Base-by-base conservation (phyloP, 2,329 filamentous ascomycete genomes). In the Aureobasidium sp. region DNA sequence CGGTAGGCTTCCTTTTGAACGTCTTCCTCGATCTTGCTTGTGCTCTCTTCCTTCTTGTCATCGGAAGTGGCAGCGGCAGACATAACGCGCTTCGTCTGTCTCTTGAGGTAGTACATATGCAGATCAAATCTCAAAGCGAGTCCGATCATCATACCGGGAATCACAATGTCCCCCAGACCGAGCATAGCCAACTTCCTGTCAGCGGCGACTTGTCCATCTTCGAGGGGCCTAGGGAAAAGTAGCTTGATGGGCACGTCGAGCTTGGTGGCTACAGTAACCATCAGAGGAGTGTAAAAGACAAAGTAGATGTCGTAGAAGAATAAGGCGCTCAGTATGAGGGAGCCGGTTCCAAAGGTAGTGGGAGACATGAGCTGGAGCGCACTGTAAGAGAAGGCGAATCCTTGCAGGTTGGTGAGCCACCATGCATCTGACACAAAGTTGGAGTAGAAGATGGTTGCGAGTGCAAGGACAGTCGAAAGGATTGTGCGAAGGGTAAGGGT, bases 241-340 rank as follows among this genome's bases (percentile, higher is more conserved):
- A 99, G 83, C 72, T 97, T 97, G 73, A 97, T 94, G 0, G 93
- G 94, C 0, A 93, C 89, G 67, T 99, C 93, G 29, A 99, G 79
- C 44, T 87, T 88, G 8, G 88, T 96, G 14, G 93, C 94, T 9
- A 99, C 90, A 0, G 88, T 90, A 7, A 92, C 80, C 90, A 94
- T 94, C 71, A 90, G 86, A 0, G 90, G 90, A 77, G 89, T 92
- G 71, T 88, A 94, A 71, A 94, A 94, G 6, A 94, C 90, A 80
- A 93, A 91, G 73, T 94, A 86, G 53, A 99, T 93, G 71, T 99
- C 93, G 70, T 99, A 99, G 70, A 96, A 85, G 77, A 97, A 97
- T 0, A 97, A 79, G 0, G 88, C 90, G 11, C 80, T 77, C 1
- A 97, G 79, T 11, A 97, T 85, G 47, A 92, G 74, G 7, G 87